Base-by-base conservation (phyloP, 768 basidiomycete species). In the Russula abietina region DNA sequence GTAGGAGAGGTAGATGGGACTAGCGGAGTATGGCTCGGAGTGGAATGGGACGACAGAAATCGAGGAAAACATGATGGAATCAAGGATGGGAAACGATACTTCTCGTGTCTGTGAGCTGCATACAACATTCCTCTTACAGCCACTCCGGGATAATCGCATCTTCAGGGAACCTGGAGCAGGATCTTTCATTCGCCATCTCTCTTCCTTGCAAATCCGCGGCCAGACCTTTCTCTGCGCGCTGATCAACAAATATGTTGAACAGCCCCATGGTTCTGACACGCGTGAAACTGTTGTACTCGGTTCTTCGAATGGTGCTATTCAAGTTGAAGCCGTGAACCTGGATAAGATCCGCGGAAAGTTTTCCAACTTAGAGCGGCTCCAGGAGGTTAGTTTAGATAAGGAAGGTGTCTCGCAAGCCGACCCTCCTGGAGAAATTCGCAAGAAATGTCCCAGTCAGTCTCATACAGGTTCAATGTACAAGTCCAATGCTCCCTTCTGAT, bases 11-110 rank as follows among this genome's bases (percentile, higher is more conserved):
- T 95, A 22, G 75, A 82, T 19, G 80, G 80, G 16, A 84, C 89
- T 0, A 69, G 74, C 3, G 91, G 89, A 4, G 68, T 74, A 14
- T 98, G 95, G 95, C 79, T 94, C n/a, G 96, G 96, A n/a, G 82
- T 98, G 52, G 96, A 98, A 75, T 98, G 95, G 91, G 96, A 98
- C 70, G 87, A 93, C 69, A 81, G 86, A 22, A 63, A 72, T 9
- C 83, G 93, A 60, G 96, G 96, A 30, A 95, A 89, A 72, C 94
- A 98, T 72, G 84, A 89, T 68, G 96, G 96, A 7, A 71, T 78
- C 66, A 90, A 92, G 70, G 85, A 91, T 66, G 88, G 85, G 52
- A 81, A 79, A 65, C 80, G 78, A 45, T 94, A 96, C 74, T 98
- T 98, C 72, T 70, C 75, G 50, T 91, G 89, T 76, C 76, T 81